These are phyloP conservation scores for Papiliotrema laurentii DNA, from an alignment of 1,284 basidiomycete genomes.

Conservation along the genomic window DNA sequence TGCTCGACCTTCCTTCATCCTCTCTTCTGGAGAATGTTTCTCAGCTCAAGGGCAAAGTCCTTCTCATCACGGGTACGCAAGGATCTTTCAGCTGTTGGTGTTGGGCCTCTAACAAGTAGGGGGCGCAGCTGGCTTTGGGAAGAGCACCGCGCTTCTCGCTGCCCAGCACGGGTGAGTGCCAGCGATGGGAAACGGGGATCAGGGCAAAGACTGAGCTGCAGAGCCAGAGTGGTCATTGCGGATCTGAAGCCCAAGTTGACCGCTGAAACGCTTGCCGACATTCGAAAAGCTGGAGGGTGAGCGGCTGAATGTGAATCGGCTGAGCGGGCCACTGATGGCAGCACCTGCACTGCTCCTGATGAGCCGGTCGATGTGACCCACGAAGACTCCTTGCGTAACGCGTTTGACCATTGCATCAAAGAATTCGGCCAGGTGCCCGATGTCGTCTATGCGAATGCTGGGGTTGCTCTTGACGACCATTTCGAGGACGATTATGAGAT, in stretches of 20 bases:
- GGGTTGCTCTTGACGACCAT: slow-evolving; percentile 13
- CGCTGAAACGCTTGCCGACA: neutral
- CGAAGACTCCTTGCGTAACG: slow-evolving; percentile 5
- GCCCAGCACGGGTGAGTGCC: slow-evolving; percentile 12
- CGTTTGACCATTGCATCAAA: slow-evolving; percentile 12
- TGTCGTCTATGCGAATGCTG: slow-evolving; percentile 26
- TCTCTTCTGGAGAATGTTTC: slow-evolving; percentile 1
- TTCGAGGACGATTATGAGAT: slow-evolving; percentile 16
- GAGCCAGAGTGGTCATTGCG: slow-evolving; percentile 19
- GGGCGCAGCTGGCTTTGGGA: slow-evolving; percentile 18
- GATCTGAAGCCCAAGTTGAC: slow-evolving; percentile 14
- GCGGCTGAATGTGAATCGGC: neutral
- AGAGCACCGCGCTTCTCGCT: slow-evolving; percentile 9
- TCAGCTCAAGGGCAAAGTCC: slow-evolving; percentile 10
- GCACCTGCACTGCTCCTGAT: neutral
- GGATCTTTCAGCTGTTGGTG: no score
- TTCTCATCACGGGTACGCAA: slow-evolving; percentile 20
- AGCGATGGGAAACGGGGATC: neutral
- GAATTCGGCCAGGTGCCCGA: slow-evolving; percentile 16
- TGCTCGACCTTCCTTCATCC: neutral
- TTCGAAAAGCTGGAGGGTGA: slow-evolving; percentile 3
- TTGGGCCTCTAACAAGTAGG: slow-evolving; percentile 7
- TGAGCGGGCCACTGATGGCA: neutral
- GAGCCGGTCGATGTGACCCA: slow-evolving; percentile 14
- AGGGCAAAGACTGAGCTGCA: neutral